Evolutionary conservation across 2,329 filamentous ascomycete species (phyloP).

Genomic region (Rhexocercosporidium sp.): DNA sequence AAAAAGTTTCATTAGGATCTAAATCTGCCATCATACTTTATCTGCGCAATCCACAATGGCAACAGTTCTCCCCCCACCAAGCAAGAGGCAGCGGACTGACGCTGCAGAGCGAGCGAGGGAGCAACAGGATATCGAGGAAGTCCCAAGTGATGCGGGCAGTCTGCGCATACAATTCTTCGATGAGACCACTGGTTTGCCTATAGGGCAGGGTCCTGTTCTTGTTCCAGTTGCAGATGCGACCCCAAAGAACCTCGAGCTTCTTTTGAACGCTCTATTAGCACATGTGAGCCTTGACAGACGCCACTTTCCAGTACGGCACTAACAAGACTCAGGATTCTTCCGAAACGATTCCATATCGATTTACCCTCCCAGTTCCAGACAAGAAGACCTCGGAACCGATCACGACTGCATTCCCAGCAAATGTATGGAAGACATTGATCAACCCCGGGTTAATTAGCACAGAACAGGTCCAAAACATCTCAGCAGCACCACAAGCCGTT

Average conservation of each 20-base stretch:
- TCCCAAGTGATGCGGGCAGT: constrained; percentile 73
- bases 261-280: constrained; percentile 84
- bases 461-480: constrained; percentile 51
- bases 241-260: constrained; percentile 85
- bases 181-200: constrained; percentile 75
- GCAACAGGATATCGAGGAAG: constrained; percentile 76
- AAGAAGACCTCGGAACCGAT: constrained; percentile 46
- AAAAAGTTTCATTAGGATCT: not conserved
- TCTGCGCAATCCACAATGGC: constrained; percentile 60
- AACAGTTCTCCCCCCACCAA: constrained; percentile 81
- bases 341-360: constrained; percentile 70
- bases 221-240: constrained; percentile 84
- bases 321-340: constrained; percentile 54
- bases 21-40: not conserved
- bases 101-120: constrained; percentile 71
- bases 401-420: constrained; percentile 44
- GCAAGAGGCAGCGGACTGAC: constrained; percentile 84
- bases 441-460: constrained; percentile 41
- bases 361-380: constrained; percentile 58
- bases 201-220: constrained; percentile 62
- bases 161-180: constrained; percentile 90
- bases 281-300: constrained; percentile 55
- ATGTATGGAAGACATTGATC: constrained; percentile 55
- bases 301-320: not conserved
- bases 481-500: constrained; percentile 82